These are phyloP conservation scores for Dictyostelium citrinum DNA, from an alignment of 78 protist genomes.

Conservation along the genomic window DNA sequence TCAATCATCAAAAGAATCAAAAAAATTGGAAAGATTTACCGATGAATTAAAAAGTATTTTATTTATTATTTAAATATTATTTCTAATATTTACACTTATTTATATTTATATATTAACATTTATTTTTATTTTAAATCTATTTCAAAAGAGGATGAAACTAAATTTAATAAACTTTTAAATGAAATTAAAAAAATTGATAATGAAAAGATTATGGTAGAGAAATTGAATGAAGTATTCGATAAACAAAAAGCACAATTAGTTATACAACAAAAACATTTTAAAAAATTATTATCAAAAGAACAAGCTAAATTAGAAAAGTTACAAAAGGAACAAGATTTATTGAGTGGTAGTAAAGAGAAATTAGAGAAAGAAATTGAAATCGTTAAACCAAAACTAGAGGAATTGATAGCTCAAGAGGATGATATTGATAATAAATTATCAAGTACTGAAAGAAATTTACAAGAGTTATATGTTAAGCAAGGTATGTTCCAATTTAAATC, in stretches of 20 bases:
- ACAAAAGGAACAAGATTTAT: not conserved
- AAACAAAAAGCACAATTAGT: slow-evolving; percentile 47
- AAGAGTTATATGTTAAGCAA: slow-evolving; percentile 84
- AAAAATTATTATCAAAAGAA: slow-evolving; percentile 6
- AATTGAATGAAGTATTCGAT: slow-evolving; percentile 16
- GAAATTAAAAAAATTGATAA: slow-evolving; percentile 38
- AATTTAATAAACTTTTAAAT: not conserved
- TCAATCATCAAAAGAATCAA: not conserved
- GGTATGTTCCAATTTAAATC: slow-evolving; percentile 84
- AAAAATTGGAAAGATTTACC: not conserved
- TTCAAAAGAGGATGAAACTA: not conserved
- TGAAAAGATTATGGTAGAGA: slow-evolving; percentile 8
- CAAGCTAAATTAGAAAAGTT: not conserved
- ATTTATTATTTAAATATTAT: not conserved
- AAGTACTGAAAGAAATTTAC: slow-evolving; percentile 13
- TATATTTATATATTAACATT: not conserved
- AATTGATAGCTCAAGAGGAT: not conserved
- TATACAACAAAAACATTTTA: slow-evolving; percentile 22
- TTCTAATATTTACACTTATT: not conserved
- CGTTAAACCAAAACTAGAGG: slow-evolving; percentile 6
- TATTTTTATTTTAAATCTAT: not conserved
- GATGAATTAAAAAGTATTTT: not conserved
- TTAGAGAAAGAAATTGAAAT: not conserved
- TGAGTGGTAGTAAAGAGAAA: not conserved
- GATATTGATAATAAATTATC: not conserved